A percentile compares a stretch with the other conserved stretches of the same genome.
phyloP scores from a whole-genome alignment of 2,329 filamentous ascomycete genomes.

The Pseudogymnoascus sp. region DNA sequence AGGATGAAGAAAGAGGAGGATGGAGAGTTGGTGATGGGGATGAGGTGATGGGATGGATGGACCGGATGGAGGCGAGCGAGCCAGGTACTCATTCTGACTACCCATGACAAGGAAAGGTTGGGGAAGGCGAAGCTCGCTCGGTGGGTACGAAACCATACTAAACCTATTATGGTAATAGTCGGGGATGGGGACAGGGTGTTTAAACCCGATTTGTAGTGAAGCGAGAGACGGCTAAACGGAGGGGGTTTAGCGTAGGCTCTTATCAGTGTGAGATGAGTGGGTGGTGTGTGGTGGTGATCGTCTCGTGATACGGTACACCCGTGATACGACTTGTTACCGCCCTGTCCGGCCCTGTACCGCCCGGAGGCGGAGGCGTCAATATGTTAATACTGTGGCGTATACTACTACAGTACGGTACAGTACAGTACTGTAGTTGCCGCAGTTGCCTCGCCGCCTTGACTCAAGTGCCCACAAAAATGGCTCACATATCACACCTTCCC shows the following conservation, averaged over 20 bases:
- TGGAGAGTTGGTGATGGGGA: constrained; percentile 24
- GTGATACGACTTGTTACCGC: neutral
- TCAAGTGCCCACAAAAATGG: too few species aligned
- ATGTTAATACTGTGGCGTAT: too few species aligned
- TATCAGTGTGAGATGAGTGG: constrained; percentile 2
- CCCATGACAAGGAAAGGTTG: constrained; percentile 8
- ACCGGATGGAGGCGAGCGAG: neutral
- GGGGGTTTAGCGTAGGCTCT: neutral
- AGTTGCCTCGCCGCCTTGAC: too few species aligned
- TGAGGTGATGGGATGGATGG: constrained; percentile 18
- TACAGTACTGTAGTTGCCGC: too few species aligned
- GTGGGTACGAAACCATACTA: neutral
- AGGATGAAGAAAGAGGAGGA: constrained; percentile 18
- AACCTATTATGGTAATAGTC: neutral
- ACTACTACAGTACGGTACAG: too few species aligned
- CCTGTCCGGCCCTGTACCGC: neutral
- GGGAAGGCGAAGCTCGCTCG: constrained; percentile 5
- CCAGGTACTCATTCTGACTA: constrained; percentile 5
- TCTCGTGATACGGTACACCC: constrained; percentile 2
- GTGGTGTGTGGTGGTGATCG: constrained; percentile 3
- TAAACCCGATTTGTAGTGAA: constrained; percentile 8
- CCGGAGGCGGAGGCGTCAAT: neutral
- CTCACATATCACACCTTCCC: too few species aligned
- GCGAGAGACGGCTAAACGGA: neutral
- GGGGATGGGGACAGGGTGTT: neutral